Conservation (phyloP, 345 rosid species). For the Acer negundo region DNA sequence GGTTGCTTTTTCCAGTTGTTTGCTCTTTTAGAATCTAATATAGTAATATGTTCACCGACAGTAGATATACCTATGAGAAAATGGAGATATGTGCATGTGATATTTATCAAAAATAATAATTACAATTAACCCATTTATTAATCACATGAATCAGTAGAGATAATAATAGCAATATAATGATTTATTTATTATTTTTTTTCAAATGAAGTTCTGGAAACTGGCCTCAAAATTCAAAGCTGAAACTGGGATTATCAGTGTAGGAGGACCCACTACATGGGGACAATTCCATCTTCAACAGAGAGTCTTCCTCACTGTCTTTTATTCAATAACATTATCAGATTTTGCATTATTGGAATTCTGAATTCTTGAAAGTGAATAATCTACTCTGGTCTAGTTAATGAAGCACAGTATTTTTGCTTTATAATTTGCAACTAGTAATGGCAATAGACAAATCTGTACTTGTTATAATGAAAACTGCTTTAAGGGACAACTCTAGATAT, state of each 20-base stretch:
- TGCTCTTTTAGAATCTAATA: neutral
- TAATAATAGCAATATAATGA: neutral
- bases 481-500: no score
- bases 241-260: neutral
- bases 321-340: neutral
- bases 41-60: neutral
- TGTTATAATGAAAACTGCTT: no score
- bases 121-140: neutral
- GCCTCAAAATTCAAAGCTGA: neutral
- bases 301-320: neutral
- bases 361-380: no score
- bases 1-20: neutral
- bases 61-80: neutral
- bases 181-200: neutral
- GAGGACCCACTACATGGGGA: slow-evolving; percentile 10
- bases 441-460: no score
- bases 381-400: neutral
- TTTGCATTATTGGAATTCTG: neutral
- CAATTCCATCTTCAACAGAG: neutral
- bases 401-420: neutral
- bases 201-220: neutral
- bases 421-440: neutral
- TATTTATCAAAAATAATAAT: no score
- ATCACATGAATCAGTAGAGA: neutral
- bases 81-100: neutral